phyloP scores from a whole-genome alignment of 257 asterid genomes.

The Solanum ossicruentum region DNA sequence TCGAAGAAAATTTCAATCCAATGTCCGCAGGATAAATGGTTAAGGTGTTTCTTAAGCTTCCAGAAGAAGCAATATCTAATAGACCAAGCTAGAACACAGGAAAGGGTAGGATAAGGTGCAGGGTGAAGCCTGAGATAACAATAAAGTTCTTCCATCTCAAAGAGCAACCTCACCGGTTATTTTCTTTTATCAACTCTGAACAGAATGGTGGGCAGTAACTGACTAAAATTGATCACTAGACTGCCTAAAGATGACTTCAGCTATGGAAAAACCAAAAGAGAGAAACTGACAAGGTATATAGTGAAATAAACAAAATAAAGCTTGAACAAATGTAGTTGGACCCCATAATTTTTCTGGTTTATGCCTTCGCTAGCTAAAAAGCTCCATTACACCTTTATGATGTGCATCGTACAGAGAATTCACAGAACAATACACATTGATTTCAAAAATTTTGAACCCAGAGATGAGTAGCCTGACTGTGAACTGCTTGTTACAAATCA shows the following conservation, averaged over 20 bases:
- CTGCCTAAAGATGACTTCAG: background rate
- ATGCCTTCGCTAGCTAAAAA: background rate
- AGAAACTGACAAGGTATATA: background rate
- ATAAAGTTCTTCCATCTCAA: background rate
- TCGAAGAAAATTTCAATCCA: background rate
- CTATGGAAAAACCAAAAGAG: background rate
- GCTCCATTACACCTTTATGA: background rate
- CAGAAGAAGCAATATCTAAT: background rate
- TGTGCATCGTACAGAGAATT: background rate
- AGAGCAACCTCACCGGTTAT: background rate
- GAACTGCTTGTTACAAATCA: background rate
- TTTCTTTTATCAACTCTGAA: background rate
- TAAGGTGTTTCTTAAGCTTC: background rate
- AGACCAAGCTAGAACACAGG: background rate
- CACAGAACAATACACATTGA: background rate
- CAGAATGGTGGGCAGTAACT: background rate
- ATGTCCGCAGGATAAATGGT: background rate
- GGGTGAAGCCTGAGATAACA: background rate
- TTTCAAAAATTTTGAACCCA: background rate
- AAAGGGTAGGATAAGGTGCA: background rate
- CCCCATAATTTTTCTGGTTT: background rate
- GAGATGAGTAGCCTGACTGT: background rate
- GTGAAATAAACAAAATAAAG: background rate
- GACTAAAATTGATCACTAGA: background rate
- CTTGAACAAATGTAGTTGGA: background rate